These are phyloP conservation scores for Platanus orientalis DNA, from an alignment of 164 flowering plant species.

Conservation along the genomic window DNA sequence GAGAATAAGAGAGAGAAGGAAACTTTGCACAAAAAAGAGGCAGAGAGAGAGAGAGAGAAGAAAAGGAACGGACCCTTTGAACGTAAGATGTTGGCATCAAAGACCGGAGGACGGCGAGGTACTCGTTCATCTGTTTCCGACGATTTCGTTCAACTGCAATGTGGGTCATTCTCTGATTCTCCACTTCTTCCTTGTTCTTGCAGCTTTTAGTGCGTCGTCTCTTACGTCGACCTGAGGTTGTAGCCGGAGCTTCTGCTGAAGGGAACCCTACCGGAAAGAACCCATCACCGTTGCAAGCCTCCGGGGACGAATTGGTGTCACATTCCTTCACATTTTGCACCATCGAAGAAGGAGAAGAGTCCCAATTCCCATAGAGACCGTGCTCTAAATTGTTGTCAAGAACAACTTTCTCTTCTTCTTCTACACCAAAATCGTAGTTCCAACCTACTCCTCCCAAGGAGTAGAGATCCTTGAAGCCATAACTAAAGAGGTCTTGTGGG, in stretches of 20 bases:
- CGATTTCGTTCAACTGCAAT: constrained; percentile 60
- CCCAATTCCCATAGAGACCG: constrained; percentile 21
- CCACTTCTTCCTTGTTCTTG: constrained; percentile 54
- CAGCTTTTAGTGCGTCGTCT: constrained; percentile 32
- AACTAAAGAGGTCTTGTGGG: constrained; percentile 41
- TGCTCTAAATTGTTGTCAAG: constrained; percentile 15
- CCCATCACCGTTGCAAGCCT: not conserved
- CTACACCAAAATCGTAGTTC: constrained; percentile 19
- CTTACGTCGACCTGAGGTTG: constrained; percentile 21
- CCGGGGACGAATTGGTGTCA: not conserved
- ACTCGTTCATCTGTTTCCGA: constrained; percentile 58
- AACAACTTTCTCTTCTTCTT: constrained; percentile 24
- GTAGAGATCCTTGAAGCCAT: constrained; percentile 35
- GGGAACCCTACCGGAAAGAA: not conserved
- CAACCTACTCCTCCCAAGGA: constrained; percentile 19
- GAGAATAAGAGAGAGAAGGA: not conserved
- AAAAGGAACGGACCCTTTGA: constrained; percentile 38
- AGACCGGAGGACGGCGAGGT: constrained; percentile 46
- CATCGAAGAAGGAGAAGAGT: constrained; percentile 12
- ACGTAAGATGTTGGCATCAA: constrained; percentile 58
- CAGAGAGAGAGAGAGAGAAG: constrained; percentile 8
- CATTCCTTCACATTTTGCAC: constrained; percentile 2
- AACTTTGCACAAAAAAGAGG: too few relatives aligned
- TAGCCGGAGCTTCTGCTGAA: constrained; percentile 4
- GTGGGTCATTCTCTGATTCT: constrained; percentile 64